Percentiles rank a stretch among this genome's conserved stretches.
These are phyloP conservation scores for Phenoliferia sp. DNA, from an alignment of 1,284 basidiomycete genomes.

Conservation along the genomic window DNA sequence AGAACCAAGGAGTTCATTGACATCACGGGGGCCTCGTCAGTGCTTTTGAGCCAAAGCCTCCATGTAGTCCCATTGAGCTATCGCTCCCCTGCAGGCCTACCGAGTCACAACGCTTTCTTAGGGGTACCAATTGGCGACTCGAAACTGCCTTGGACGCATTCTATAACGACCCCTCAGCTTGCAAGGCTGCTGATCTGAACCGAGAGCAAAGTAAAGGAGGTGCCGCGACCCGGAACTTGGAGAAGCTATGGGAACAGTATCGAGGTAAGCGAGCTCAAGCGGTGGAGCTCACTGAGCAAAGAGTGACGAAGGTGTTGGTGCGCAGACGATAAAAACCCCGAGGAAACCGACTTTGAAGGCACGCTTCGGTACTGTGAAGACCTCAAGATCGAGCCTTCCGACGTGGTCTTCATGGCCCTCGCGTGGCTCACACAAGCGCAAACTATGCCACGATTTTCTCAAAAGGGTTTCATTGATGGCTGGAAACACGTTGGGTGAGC, in stretches of 20 bases:
- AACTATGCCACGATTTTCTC: conserved; percentile 67
- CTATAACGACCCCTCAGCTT: conserved; percentile 47
- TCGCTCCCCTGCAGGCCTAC: not conserved
- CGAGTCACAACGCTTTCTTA: conserved; percentile 67
- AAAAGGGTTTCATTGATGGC: conserved; percentile 70
- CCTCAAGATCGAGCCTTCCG: conserved; percentile 62
- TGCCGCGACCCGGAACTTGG: conserved; percentile 48
- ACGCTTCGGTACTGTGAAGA: conserved; percentile 68
- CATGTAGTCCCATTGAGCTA: not conserved
- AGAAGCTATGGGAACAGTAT: conserved; percentile 66
- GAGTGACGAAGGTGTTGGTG: not conserved
- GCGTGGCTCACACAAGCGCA: conserved; percentile 72
- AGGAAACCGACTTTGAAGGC: conserved; percentile 63
- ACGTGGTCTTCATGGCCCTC: conserved; percentile 68
- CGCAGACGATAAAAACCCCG: conserved; percentile 48
- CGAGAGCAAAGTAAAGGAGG: conserved; percentile 42
- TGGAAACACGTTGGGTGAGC: conserved; percentile 54
- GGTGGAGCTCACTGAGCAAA: not conserved
- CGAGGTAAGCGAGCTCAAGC: conserved; percentile 54
- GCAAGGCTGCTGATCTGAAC: conserved; percentile 28
- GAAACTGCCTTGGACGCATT: conserved; percentile 72
- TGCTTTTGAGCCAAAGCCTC: conserved; percentile 19
- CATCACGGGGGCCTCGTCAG: conserved; percentile 31
- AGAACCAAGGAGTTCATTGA: conserved; percentile 24
- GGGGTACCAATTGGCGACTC: conserved; percentile 60